These are phyloP conservation scores for Coemansia sp. DNA, from an alignment of 192 early-diverging fungal species.

Conservation along the genomic window DNA sequence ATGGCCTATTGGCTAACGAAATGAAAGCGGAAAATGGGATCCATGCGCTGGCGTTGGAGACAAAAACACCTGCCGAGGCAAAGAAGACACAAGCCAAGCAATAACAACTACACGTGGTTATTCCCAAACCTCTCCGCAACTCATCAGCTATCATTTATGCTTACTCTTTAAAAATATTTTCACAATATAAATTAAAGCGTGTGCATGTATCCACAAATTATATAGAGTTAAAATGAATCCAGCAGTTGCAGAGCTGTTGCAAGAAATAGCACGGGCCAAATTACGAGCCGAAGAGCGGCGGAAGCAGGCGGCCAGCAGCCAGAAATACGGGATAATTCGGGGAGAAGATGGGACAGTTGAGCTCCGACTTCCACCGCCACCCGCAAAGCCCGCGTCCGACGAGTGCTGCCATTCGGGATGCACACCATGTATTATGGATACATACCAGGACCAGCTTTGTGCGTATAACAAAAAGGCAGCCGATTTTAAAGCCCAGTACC, in stretches of 20 bases:
- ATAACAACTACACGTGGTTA: neutral
- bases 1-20: constrained; percentile 64
- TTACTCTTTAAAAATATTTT: neutral
- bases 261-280: constrained; percentile 40
- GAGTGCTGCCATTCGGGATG: constrained; percentile 54
- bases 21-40: constrained; percentile 71
- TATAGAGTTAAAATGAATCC: constrained; percentile 12
- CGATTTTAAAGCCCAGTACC: constrained; percentile 23
- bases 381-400: constrained; percentile 18
- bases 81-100: constrained; percentile 61
- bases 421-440: constrained; percentile 52
- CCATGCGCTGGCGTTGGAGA: constrained; percentile 76
- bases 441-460: constrained; percentile 27
- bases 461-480: constrained; percentile 7
- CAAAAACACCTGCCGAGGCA: constrained; percentile 62
- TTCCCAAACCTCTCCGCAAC: neutral
- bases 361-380: constrained; percentile 33
- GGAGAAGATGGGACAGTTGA: constrained; percentile 7
- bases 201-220: neutral
- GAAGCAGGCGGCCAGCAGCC: neutral
- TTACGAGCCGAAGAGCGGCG: constrained; percentile 22
- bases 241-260: constrained; percentile 29
- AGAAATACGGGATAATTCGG: constrained; percentile 14
- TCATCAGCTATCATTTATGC: neutral
- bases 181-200: neutral